These are phyloP conservation scores for Galerina marginata DNA, from an alignment of 768 basidiomycete species.

Conservation along the genomic window DNA sequence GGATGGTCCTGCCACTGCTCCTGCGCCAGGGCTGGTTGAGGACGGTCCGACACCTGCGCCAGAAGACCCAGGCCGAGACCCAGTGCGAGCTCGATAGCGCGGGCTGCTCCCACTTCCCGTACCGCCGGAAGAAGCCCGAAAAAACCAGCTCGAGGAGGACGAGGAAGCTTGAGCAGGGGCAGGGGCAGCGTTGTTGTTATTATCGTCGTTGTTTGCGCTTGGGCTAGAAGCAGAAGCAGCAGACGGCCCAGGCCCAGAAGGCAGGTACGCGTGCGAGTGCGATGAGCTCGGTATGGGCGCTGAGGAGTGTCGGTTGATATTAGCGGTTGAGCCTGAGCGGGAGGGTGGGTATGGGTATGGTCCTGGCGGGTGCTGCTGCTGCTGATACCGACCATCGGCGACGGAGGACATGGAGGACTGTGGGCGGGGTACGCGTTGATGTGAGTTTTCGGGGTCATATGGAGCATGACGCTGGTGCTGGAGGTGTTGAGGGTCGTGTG, in stretches of 20 bases:
- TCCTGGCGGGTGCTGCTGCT: background rate
- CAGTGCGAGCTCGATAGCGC: background rate
- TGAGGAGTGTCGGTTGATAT: background rate
- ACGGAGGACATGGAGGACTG: slow-evolving; percentile 9
- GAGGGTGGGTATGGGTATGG: background rate
- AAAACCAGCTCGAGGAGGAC: slow-evolving; percentile 1
- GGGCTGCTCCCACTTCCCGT: too few relatives aligned
- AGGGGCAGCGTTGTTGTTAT: too few relatives aligned
- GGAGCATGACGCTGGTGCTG: background rate
- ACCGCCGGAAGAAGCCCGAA: too few relatives aligned
- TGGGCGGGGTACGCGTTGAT: slow-evolving; percentile 4
- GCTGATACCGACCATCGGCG: too few relatives aligned
- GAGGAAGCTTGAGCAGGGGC: background rate
- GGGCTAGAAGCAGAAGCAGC: too few relatives aligned
- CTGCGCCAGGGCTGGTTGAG: too few relatives aligned
- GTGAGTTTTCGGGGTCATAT: too few relatives aligned
- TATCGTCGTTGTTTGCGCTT: too few relatives aligned
- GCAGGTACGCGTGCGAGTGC: too few relatives aligned
- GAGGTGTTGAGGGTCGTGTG: slow-evolving; percentile 23
- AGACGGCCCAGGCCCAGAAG: too few relatives aligned
- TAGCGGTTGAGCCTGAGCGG: background rate
- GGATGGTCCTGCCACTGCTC: too few relatives aligned
- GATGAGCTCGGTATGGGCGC: too few relatives aligned
- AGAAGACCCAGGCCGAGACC: background rate
- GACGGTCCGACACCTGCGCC: background rate